Percentiles rank a stretch among this genome's conserved stretches.
Conservation (phyloP, 805 yeast genomes). For the Candida endomychidarum region DNA sequence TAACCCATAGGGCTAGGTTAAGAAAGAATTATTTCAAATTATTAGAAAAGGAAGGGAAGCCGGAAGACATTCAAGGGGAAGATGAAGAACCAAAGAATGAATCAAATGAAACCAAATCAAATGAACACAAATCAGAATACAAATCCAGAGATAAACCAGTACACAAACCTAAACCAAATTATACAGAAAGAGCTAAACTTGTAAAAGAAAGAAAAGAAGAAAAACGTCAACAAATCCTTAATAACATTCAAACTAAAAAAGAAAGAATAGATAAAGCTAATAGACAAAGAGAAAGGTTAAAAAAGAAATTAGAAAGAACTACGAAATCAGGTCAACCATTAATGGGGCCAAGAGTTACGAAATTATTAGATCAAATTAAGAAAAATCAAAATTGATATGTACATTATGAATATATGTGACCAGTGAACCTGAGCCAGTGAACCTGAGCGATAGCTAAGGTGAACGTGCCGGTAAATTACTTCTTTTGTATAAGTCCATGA, state of each 20-base stretch:
- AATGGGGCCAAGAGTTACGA: conserved; percentile 86
- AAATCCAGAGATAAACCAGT: conserved; percentile 18
- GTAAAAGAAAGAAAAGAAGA: conserved; percentile 49
- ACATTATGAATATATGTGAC: conserved; percentile 3
- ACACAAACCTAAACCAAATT: conserved; percentile 19
- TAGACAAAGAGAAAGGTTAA: conserved; percentile 42
- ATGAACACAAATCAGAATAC: conserved; percentile 19
- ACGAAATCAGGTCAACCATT: conserved; percentile 83
- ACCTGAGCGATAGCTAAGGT: no score
- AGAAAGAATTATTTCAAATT: conserved; percentile 80
- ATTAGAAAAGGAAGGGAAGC: conserved; percentile 45
- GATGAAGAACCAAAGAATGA: conserved; percentile 17
- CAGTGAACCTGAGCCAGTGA: no score
- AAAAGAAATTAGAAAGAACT: conserved; percentile 42
- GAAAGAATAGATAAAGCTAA: conserved; percentile 35
- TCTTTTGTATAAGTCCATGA: no score
- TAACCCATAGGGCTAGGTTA: conserved; percentile 77
- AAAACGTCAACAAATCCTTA: conserved; percentile 39
- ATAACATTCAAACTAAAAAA: conserved; percentile 38
- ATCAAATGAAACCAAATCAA: no score
- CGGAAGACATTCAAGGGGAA: conserved; percentile 13
- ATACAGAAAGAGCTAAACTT: conserved; percentile 44
- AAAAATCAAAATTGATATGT: conserved; percentile 4
- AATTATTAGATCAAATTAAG: conserved; percentile 74
- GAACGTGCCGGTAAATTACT: no score